Evolutionary conservation across 768 basidiomycete species (phyloP).

Genomic region (Leccinum uliginosum): DNA sequence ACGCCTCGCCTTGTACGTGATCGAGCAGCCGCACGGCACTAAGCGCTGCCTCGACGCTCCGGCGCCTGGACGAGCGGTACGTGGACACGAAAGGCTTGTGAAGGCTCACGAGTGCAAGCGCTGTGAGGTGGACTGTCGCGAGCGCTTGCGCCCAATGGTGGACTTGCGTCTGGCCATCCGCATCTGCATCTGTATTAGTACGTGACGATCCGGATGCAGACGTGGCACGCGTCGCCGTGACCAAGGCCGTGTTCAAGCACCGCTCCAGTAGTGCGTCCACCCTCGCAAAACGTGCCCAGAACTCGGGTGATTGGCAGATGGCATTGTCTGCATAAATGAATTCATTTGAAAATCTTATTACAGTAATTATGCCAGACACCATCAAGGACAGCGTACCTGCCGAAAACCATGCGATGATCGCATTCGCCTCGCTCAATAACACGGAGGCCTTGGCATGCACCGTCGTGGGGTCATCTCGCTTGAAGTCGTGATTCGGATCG

Average conservation of each 20-base stretch:
- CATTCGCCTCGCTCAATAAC: conserved; percentile 33
- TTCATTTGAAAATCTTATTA: not conserved
- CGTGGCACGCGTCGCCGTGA: not conserved
- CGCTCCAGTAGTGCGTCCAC: conserved; percentile 44
- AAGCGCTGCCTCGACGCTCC: conserved; percentile 16
- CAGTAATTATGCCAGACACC: not conserved
- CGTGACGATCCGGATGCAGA: not conserved
- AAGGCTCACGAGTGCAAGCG: conserved; percentile 24
- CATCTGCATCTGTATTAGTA: not conserved
- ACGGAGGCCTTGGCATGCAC: conserved; percentile 29
- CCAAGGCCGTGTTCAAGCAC: conserved; percentile 12
- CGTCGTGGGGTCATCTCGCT: conserved; percentile 3
- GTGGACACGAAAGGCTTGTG: conserved; percentile 18
- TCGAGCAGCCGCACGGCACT: conserved; percentile 14
- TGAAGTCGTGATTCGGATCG: conserved; percentile 10
- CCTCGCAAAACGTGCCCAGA: conserved; percentile 40
- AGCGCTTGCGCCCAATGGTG: conserved; percentile 4
- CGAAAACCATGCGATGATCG: conserved; percentile 25
- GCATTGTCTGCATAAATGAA: conserved; percentile 35
- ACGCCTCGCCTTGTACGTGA: conserved; percentile 3
- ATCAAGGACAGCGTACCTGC: conserved; percentile 21
- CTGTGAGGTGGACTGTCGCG: conserved; percentile 16
- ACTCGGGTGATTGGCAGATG: conserved; percentile 39
- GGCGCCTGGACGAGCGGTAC: conserved; percentile 9
- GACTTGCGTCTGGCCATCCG: not conserved